Evolutionary conservation across 306 rosid species (phyloP).

Genomic region (Ceratonia siliqua): DNA sequence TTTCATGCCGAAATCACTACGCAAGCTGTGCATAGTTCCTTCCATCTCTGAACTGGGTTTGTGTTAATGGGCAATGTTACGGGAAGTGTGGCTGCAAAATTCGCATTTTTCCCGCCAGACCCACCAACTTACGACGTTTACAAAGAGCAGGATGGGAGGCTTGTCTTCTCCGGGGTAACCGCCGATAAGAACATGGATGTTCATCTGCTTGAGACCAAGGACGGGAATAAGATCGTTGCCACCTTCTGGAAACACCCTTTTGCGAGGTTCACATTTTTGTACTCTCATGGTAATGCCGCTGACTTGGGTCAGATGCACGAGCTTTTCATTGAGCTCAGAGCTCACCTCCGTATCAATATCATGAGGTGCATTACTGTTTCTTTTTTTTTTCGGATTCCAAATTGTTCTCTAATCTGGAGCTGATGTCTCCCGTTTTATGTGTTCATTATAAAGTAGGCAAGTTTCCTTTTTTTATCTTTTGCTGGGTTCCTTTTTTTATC

Average conservation of each 20-base stretch:
- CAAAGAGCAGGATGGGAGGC: slow-evolving; percentile 55
- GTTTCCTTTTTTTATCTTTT: not conserved
- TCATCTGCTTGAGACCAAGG: slow-evolving; percentile 67
- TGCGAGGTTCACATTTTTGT: slow-evolving; percentile 79
- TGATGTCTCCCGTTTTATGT: not conserved
- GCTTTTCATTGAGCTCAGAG: slow-evolving; percentile 92
- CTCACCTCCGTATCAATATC: slow-evolving; percentile 93
- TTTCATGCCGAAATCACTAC: slow-evolving; percentile 53
- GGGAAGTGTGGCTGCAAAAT: slow-evolving; percentile 84
- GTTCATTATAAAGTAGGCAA: not conserved
- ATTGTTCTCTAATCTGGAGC: not conserved
- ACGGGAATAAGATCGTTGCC: slow-evolving; percentile 79
- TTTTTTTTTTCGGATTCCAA: not conserved
- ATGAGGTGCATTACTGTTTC: slow-evolving; percentile 56
- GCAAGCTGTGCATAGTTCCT: not conserved
- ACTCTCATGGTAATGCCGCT: slow-evolving; percentile 99
- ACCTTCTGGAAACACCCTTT: slow-evolving; percentile 88
- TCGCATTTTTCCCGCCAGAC: slow-evolving; percentile 98
- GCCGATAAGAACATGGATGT: slow-evolving; percentile 72
- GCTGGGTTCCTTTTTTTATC: not conserved
- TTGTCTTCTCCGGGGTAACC: slow-evolving; percentile 67
- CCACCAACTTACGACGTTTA: slow-evolving; percentile 82
- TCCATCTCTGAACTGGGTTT: slow-evolving; percentile 37
- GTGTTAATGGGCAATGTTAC: slow-evolving; percentile 89
- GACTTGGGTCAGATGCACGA: slow-evolving; percentile 96